phyloP scores from a whole-genome alignment of 1,284 basidiomycete species.

The Laetiporus sulphureus region DNA sequence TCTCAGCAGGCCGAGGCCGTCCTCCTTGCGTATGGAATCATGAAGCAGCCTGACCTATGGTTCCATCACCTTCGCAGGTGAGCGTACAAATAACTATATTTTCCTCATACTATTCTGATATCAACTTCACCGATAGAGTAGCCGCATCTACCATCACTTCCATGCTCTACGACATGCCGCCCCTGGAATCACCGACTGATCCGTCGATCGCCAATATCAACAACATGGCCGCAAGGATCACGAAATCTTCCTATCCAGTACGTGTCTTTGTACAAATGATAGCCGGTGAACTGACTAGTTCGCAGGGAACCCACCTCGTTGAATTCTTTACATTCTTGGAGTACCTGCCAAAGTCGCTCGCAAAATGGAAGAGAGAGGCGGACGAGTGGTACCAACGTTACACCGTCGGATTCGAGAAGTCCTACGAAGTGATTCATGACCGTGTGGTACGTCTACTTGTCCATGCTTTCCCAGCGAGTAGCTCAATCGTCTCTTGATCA shows the following conservation, averaged over 20 bases:
- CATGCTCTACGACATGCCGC: neutral
- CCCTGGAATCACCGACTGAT: neutral
- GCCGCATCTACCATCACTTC: neutral
- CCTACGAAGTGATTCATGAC: neutral
- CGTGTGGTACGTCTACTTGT: neutral
- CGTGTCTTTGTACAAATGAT: neutral
- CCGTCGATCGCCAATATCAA: neutral
- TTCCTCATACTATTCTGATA: too few species aligned
- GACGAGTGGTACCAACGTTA: neutral
- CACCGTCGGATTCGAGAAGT: neutral
- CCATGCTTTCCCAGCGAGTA: too few species aligned
- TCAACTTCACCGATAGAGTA: too few species aligned
- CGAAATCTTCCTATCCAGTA: neutral
- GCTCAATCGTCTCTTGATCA: too few species aligned
- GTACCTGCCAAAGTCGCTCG: neutral
- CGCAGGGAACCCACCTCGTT: neutral
- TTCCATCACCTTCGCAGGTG: too few species aligned
- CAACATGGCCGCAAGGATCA: neutral
- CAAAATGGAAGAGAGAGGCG: slow-evolving; percentile 5
- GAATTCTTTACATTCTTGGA: neutral
- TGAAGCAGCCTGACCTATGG: too few species aligned
- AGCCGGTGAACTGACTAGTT: neutral
- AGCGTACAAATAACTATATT: too few species aligned
- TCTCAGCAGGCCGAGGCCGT: too few species aligned
- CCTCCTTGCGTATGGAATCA: too few species aligned